Conservation (phyloP, 139 green algal species). For the Raphidocelis subcapitata region DNA sequence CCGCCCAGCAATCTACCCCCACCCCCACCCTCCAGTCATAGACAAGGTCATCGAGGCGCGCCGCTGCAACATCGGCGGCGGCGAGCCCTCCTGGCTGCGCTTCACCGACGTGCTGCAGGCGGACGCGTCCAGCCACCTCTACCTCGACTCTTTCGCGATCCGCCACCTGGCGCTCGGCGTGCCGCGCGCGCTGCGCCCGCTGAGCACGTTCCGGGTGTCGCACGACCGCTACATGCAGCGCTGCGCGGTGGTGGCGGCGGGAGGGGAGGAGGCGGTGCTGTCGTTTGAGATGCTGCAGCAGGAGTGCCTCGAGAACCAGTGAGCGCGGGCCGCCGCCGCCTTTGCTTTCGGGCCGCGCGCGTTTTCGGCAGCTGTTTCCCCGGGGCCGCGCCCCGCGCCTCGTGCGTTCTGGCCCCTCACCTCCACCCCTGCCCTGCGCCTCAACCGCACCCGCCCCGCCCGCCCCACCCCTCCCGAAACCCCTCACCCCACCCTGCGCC, state of each 20-base stretch:
- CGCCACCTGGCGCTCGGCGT: not conserved
- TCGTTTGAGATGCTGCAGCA: conserved; percentile 18
- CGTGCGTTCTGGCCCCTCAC: too few relatives aligned
- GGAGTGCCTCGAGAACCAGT: conserved; percentile 21
- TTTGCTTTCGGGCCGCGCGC: not conserved
- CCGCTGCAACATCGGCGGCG: too few relatives aligned
- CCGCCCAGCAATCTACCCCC: too few relatives aligned
- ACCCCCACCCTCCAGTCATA: too few relatives aligned
- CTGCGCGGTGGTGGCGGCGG: conserved; percentile 17
- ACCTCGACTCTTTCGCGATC: conserved; percentile 1
- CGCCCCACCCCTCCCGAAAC: too few relatives aligned
- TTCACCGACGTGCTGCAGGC: too few relatives aligned
- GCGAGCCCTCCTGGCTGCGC: too few relatives aligned
- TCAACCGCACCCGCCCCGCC: too few relatives aligned
- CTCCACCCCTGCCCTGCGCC: too few relatives aligned
- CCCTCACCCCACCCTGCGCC: too few relatives aligned
- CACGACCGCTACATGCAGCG: conserved; percentile 23
- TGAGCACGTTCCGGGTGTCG: not conserved
- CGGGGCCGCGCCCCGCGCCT: too few relatives aligned
- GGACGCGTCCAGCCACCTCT: not conserved
- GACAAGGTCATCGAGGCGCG: too few relatives aligned
- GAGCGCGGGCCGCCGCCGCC: conserved; percentile 10
- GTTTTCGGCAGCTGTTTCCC: not conserved
- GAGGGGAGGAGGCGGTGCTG: conserved; percentile 27
- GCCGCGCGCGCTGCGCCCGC: not conserved